These are phyloP conservation scores for Sequoia sempervirens DNA, from an alignment of 75 land plant genomes.

Conservation along the genomic window DNA sequence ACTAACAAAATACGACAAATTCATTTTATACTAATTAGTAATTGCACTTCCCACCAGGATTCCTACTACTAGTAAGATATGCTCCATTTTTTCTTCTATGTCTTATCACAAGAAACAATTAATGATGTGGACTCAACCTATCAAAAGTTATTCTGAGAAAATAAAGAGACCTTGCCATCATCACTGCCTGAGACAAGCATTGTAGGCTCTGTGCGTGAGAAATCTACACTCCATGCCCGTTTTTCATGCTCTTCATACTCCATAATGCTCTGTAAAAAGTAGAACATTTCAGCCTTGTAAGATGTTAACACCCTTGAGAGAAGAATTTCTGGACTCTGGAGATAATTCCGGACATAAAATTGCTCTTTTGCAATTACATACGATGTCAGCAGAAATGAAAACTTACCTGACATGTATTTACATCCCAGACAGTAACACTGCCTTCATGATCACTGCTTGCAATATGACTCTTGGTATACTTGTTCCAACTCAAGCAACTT, in stretches of 20 bases:
- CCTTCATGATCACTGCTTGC: constrained; percentile 99
- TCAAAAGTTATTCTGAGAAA: not conserved
- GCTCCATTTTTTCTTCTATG: not conserved
- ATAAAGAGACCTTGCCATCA: constrained; percentile 78
- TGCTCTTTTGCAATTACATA: not conserved
- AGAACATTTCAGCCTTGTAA: not conserved
- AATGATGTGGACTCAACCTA: not conserved
- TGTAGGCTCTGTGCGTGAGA: constrained; percentile 89
- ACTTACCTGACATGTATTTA: constrained; percentile 83
- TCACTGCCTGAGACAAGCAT: constrained; percentile 98
- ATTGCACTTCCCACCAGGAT: not conserved
- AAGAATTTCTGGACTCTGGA: not conserved
- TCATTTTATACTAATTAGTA: too few relatives aligned
- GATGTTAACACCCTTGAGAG: not conserved
- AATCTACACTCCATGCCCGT: constrained; percentile 99
- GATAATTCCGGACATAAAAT: not conserved
- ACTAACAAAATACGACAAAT: too few relatives aligned
- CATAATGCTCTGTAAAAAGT: constrained; percentile 67
- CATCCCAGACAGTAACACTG: constrained; percentile 98
- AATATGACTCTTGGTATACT: constrained; percentile 71
- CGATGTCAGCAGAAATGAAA: not conserved
- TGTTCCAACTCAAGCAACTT: constrained; percentile 98
- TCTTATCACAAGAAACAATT: not conserved
- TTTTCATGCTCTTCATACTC: constrained; percentile 99
- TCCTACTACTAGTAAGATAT: not conserved